Conservation (phyloP, 2,329 filamentous ascomycete species). For the Aspergillus melleus region DNA sequence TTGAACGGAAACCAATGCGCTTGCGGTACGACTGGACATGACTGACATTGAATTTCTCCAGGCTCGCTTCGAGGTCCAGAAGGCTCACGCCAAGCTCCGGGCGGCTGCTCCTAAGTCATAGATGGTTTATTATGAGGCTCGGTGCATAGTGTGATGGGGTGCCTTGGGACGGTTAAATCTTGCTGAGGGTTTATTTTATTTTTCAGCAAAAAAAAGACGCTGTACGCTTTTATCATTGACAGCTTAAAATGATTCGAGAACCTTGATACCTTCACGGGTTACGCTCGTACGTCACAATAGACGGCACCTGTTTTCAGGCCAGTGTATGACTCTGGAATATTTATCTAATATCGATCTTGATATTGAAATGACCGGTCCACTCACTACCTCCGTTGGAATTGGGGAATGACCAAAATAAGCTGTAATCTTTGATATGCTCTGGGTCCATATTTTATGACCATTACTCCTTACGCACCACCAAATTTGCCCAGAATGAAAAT, state of each 20-base stretch:
- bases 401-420: conserved; percentile 11
- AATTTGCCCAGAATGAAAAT: neutral
- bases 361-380: conserved; percentile 16
- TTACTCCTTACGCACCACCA: neutral
- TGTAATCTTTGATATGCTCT: neutral
- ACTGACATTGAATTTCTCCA: conserved; percentile 34
- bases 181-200: conserved; percentile 36
- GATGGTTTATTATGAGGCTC: conserved; percentile 38
- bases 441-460: neutral
- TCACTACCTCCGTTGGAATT: conserved; percentile 11
- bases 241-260: conserved; percentile 45
- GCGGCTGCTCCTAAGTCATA: conserved; percentile 69
- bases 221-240: conserved; percentile 43
- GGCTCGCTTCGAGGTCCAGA: conserved; percentile 93
- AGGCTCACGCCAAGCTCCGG: conserved; percentile 92
- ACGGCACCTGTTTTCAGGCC: conserved; percentile 8
- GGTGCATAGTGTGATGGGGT: conserved; percentile 46
- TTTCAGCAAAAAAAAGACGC: conserved; percentile 38
- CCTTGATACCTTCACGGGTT: conserved; percentile 39
- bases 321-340: conserved; percentile 17
- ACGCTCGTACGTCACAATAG: conserved; percentile 21
- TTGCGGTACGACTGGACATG: neutral
- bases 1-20: neutral
- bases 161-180: conserved; percentile 40
- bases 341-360: conserved; percentile 1